These are phyloP conservation scores for Pelargonium citronellum DNA, from an alignment of 441 rosid species.

Conservation along the genomic window DNA sequence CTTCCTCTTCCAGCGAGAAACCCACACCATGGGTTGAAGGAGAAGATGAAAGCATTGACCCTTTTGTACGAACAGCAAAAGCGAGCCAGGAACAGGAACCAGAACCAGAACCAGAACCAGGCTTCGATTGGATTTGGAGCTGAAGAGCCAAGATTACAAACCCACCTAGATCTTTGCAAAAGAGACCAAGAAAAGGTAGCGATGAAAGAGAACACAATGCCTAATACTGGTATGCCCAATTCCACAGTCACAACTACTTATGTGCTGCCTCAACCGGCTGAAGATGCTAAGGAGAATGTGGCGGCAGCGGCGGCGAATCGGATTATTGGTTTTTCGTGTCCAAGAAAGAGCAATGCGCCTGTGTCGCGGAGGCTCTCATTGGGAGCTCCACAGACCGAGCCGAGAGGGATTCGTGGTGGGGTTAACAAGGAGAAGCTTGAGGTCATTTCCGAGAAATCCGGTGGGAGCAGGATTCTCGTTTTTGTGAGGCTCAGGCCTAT, in stretches of 20 bases:
- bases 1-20: constrained; percentile 47
- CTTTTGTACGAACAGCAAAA: constrained; percentile 58
- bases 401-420: constrained; percentile 20
- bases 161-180: no score
- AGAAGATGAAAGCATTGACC: constrained; percentile 68
- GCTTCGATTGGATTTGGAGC: constrained; percentile 38
- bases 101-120: constrained; percentile 26
- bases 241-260: constrained; percentile 41
- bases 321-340: constrained; percentile 47
- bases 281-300: constrained; percentile 60
- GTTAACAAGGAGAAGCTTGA: constrained; percentile 39
- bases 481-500: constrained; percentile 92
- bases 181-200: constrained; percentile 20
- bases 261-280: constrained; percentile 46
- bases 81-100: background rate
- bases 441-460: constrained; percentile 28
- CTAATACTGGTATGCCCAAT: constrained; percentile 17
- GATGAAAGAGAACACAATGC: constrained; percentile 36
- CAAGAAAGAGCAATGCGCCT: constrained; percentile 34
- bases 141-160: background rate
- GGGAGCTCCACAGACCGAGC: constrained; percentile 38
- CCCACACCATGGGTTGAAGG: constrained; percentile 67
- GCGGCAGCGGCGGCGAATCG: constrained; percentile 40
- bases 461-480: constrained; percentile 56
- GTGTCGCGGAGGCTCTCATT: constrained; percentile 69